phyloP scores from a whole-genome alignment of 2,329 filamentous ascomycete species.

The Cephalotrichum gorgonifer region DNA sequence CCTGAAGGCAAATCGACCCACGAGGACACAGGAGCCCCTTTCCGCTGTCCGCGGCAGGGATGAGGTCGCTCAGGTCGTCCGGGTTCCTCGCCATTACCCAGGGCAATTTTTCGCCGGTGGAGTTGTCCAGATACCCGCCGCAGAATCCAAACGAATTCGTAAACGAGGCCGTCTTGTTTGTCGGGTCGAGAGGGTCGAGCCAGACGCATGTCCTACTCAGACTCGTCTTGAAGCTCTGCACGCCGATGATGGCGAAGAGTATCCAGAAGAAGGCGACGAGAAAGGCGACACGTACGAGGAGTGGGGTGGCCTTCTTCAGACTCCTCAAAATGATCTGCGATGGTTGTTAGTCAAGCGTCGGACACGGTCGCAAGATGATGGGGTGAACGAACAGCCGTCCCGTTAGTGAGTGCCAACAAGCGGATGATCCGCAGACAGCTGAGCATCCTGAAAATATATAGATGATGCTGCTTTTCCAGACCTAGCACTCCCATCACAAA shows the following conservation, averaged over 20 bases:
- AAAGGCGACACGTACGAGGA: constrained; percentile 87
- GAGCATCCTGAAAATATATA: constrained; percentile 93
- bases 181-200: constrained; percentile 53
- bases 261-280: constrained; percentile 97
- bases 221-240: constrained; percentile 91
- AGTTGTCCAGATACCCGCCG: constrained; percentile 64
- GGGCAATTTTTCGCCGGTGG: constrained; percentile 45
- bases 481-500: constrained; percentile 64
- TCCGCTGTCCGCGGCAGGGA: constrained; percentile 36
- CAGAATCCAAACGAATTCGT: constrained; percentile 67
- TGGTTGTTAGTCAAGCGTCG: constrained; percentile 1
- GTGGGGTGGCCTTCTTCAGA: constrained; percentile 86
- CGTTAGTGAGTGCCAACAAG: constrained; percentile 83
- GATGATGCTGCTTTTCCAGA: constrained; percentile 56
- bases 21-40: constrained; percentile 87
- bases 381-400: constrained; percentile 66
- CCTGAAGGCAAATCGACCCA: constrained; percentile 74
- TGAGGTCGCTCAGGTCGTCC: constrained; percentile 33
- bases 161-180: constrained; percentile 43
- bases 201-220: constrained; percentile 69
- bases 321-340: constrained; percentile 78
- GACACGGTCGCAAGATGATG: background rate
- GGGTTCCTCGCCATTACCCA: constrained; percentile 48
- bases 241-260: constrained; percentile 88
- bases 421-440: constrained; percentile 89